phyloP scores from a whole-genome alignment of 352 stramenopile genomes.

The Globisporangium apiculatum region DNA sequence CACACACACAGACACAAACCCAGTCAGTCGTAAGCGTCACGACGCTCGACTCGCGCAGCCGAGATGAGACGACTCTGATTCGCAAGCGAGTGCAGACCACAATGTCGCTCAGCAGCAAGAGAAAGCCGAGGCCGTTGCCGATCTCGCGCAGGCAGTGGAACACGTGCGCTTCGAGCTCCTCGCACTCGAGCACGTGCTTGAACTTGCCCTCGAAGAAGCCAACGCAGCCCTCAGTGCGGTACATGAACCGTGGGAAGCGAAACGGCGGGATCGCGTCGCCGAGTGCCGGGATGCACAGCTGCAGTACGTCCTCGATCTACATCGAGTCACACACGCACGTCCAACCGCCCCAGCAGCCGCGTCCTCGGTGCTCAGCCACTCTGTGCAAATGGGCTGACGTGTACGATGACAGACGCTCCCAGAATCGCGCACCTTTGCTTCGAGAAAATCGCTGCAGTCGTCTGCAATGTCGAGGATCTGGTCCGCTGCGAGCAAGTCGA shows the following conservation, averaged over 20 bases:
- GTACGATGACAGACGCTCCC: not conserved
- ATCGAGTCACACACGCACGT: too few relatives aligned
- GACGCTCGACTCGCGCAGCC: too few relatives aligned
- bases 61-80: too few relatives aligned
- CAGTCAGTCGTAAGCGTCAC: not conserved
- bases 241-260: constrained; percentile 59
- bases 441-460: constrained; percentile 23
- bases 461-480: constrained; percentile 26
- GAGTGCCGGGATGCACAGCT: constrained; percentile 63
- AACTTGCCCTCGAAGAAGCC: constrained; percentile 83
- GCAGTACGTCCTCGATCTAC: constrained; percentile 62
- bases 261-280: constrained; percentile 66
- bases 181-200: constrained; percentile 66
- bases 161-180: constrained; percentile 74
- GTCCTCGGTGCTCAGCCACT: too few relatives aligned
- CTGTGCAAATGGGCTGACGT: not conserved
- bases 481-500: constrained; percentile 21
- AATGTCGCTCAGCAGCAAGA: constrained; percentile 33
- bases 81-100: constrained; percentile 14
- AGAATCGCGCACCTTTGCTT: constrained; percentile 24
- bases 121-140: constrained; percentile 65
- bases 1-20: not conserved
- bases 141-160: constrained; percentile 79
- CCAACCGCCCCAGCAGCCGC: too few relatives aligned
- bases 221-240: constrained; percentile 37